Base-by-base conservation (phyloP, 257 asterid genomes). In the Solanum neorickii region DNA sequence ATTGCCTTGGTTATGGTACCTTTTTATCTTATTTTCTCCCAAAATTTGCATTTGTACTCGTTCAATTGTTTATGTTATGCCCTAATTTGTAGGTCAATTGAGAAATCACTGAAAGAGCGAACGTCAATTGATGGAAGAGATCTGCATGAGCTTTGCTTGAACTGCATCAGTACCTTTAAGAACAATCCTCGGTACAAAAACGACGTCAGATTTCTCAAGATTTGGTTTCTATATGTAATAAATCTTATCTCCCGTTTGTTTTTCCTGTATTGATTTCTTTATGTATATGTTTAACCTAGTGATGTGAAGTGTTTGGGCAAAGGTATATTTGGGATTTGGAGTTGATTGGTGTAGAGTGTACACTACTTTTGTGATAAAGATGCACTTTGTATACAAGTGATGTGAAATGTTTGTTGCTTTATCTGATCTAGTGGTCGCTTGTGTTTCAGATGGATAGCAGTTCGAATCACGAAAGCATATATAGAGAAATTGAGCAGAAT, bases 131-230 rank as follows among this genome's bases (percentile, higher is more conserved):
- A 72, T 62, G 88, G 86, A 47, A 44, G 74, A n/a, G 93, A 90
- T 83, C 87, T 96, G 37, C 91, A 93, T 29, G 91, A 78, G 82
- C 93, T 93, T 69, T 83, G 92, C 6, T 86, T 89, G 11, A 83
- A 91, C 6, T 97, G 99, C 82, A 91, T 96, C 62, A 56, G 86
- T 82, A 90, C 89, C 41, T 96, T 96, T 93, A 96, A 94, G 91
- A 85, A 86, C 86, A 94, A 95, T 86, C 91, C 92, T 77, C 98
- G 93, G 47, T 97, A 93, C 87, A 88, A 90, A 82, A 90, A 94
- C 84, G 99, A 97, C 88, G 86, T 90, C 94, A 93, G 99, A 93
- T 97, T 95, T 91, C 98, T 97, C 90, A 94, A 94, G 93, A 91
- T 96, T 86, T 97, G 99, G 98, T 92, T 96, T 90, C 94, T 97